Percentiles rank a stretch among this genome's conserved stretches.
Conservation (phyloP, 345 rosid genomes). For the Reutealis trisperma region DNA sequence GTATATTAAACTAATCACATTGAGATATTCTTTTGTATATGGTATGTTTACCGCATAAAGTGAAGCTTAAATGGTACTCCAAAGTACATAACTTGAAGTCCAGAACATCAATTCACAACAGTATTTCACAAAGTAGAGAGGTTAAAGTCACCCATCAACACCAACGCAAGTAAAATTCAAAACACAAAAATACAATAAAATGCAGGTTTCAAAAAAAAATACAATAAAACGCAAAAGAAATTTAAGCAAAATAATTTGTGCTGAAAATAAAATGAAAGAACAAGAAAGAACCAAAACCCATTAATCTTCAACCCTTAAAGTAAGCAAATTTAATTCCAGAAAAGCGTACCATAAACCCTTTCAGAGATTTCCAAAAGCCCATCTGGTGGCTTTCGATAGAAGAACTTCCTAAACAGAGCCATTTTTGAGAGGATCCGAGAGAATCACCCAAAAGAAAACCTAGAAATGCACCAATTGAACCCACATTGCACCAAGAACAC, state of each 20-base stretch:
- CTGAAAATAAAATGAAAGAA: not conserved
- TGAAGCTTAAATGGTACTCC: not conserved
- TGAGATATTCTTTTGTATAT: not conserved
- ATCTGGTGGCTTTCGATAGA: conserved; percentile 69
- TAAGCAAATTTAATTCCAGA: conserved; percentile 5
- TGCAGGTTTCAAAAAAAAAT: too few relatives aligned
- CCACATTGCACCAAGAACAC: conserved; percentile 31
- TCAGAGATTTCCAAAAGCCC: conserved; percentile 83
- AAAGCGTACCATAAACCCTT: conserved; percentile 69
- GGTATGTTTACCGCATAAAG: not conserved
- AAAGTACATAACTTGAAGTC: not conserved
- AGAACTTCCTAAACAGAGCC: conserved; percentile 77
- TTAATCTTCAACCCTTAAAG: not conserved
- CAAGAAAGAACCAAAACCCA: not conserved
- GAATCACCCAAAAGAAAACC: conserved; percentile 4
- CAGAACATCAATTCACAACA: not conserved
- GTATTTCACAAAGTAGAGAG: not conserved
- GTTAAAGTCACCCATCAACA: not conserved
- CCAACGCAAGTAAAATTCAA: not conserved
- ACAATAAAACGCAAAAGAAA: not conserved
- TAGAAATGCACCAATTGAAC: conserved; percentile 19
- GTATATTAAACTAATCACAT: not conserved
- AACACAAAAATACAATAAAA: not conserved
- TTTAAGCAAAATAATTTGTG: too few relatives aligned
- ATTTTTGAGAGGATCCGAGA: conserved; percentile 28